Evolutionary conservation across 352 stramenopile genomes (phyloP).

Genomic region (Thalassiosira pacifica): DNA sequence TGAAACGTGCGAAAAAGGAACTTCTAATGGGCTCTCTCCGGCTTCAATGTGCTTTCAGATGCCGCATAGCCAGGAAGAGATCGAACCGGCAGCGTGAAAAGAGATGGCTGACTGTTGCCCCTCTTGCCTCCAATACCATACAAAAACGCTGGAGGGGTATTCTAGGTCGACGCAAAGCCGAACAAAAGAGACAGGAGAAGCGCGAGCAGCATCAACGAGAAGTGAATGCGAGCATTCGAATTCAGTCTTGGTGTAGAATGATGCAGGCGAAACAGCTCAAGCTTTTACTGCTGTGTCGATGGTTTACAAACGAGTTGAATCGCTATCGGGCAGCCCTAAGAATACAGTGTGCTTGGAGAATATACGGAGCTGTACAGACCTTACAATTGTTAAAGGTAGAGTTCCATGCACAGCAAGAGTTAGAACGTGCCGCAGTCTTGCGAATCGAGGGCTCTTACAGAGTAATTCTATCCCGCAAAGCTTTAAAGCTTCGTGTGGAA

Average conservation of each 20-base stretch:
- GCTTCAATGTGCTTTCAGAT: conserved; percentile 89
- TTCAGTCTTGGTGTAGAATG: conserved; percentile 65
- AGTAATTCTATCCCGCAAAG: conserved; percentile 27
- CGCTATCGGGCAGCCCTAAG: conserved; percentile 29
- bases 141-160: conserved; percentile 71
- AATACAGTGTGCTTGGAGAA: conserved; percentile 53
- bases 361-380: neutral
- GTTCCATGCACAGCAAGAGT: conserved; percentile 26
- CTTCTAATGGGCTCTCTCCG: conserved; percentile 66
- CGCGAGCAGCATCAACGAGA: conserved; percentile 28
- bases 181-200: conserved; percentile 27
- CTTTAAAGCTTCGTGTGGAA: conserved; percentile 27
- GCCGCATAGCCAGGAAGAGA: conserved; percentile 78
- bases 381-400: conserved; percentile 29
- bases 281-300: conserved; percentile 20
- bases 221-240: conserved; percentile 30
- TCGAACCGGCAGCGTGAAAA: conserved; percentile 48
- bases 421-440: conserved; percentile 7
- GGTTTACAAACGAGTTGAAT: conserved; percentile 36
- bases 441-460: conserved; percentile 3
- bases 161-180: conserved; percentile 62
- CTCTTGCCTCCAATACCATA: conserved; percentile 57
- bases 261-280: conserved; percentile 37
- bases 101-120: conserved; percentile 46
- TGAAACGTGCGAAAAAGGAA: conserved; percentile 35